Evolutionary conservation across 805 yeast species (phyloP), one percentile per base, ranked within the genome.

Genomic region (Henningerozyma blattae): DNA sequence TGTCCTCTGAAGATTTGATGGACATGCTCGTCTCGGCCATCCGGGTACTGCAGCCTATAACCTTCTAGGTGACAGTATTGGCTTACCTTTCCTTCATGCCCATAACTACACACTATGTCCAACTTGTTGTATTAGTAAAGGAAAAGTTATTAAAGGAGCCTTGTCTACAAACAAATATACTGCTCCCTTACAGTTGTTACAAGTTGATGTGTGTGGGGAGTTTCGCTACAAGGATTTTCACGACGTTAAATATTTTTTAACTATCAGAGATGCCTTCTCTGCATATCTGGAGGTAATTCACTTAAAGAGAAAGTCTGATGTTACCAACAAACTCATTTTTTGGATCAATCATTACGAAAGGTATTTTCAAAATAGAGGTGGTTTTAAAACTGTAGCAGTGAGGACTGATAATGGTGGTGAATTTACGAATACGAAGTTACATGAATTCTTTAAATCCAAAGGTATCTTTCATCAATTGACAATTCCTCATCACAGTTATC

Each of bases 401-500:
- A 7, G 22, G 7, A 20, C 22, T 20, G 22, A 20, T 10, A 20
- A 20, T 20, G 41, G 41, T 22, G 25, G 31, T 26, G 45, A 39
- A 22, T 39, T 41, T 29, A 10, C 14, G 6, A 39, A 33, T 15
- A 6, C 14, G 13, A 13, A 3, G 1, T 19, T 41, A 2, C 24
- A 28, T 17, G 25, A 30, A 1, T 41, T 18, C 15, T 29, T 27
- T 10, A 15, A 13, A 12, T 10, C 10, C 3, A 27, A 34, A 15
- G 41, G 39, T 3, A 39, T 41, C 18, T 12, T n/a, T 15, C 43
- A 41, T 33, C 36, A 41, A 30, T 15, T 39, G 3, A 41, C 43
- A 16, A 34, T 39, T 7, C 34, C 43, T 1, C 26, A 41, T 24
- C 19, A n/a, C n/a, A 39, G 38, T 31, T 38, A 26, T 27, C 41